Evolutionary conservation across 2,329 filamentous ascomycete species (phyloP).

Genomic region (Cladosporium colombiae): DNA sequence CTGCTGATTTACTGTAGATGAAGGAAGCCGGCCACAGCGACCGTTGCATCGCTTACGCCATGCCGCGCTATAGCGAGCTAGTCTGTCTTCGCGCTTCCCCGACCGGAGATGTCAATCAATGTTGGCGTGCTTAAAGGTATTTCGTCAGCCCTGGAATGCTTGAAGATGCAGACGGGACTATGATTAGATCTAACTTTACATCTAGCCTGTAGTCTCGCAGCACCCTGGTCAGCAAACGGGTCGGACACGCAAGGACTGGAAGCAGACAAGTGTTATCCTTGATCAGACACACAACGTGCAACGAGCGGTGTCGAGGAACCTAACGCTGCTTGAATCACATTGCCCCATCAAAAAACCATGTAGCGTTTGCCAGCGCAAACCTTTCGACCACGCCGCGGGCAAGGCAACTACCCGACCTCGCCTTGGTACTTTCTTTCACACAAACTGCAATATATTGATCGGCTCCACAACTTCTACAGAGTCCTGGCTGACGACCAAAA

Average conservation of each 20-base stretch:
- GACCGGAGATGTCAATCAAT: background rate
- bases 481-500: background rate
- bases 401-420: background rate
- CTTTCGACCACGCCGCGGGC: background rate
- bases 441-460: background rate
- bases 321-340: background rate
- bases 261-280: background rate
- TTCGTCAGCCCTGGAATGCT: background rate
- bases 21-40: background rate
- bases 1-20: constrained; percentile 4
- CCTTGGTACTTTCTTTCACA: background rate
- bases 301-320: background rate
- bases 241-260: background rate
- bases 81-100: background rate
- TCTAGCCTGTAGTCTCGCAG: background rate
- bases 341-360: background rate
- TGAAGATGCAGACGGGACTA: background rate
- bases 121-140: background rate
- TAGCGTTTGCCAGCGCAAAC: background rate
- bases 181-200: background rate
- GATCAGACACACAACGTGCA: background rate
- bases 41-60: constrained; percentile 3
- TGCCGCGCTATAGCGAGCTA: background rate
- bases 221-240: background rate
- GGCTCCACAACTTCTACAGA: background rate